Evolutionary conservation across 192 early-diverging fungal species (phyloP).

Genomic region (Phlyctochytrium bullatum): DNA sequence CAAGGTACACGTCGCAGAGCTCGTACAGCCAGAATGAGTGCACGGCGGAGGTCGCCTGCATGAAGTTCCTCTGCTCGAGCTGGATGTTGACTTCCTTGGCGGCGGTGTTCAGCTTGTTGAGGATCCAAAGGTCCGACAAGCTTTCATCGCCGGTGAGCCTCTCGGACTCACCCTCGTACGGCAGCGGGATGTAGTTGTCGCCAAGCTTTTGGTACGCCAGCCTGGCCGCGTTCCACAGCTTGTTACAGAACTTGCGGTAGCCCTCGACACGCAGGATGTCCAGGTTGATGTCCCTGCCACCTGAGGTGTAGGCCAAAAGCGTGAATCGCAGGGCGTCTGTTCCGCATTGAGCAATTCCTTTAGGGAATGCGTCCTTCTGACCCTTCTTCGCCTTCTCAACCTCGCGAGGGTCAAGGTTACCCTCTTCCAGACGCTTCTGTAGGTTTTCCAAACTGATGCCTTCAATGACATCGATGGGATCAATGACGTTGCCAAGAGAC

Average conservation of each 20-base stretch:
- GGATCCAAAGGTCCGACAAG: slow-evolving; percentile 89
- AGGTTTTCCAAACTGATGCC: slow-evolving; percentile 82
- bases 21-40: slow-evolving; percentile 96
- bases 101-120: slow-evolving; percentile 84
- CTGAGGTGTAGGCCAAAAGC: slow-evolving; percentile 48
- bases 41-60: slow-evolving; percentile 81
- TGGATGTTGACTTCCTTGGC: slow-evolving; percentile 72
- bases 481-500: slow-evolving; percentile 94
- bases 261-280: slow-evolving; percentile 96
- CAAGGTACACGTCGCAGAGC: slow-evolving; percentile 95
- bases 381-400: slow-evolving; percentile 81
- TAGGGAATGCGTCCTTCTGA: slow-evolving; percentile 86
- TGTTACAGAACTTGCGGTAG: slow-evolving; percentile 99
- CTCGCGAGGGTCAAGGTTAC: slow-evolving; percentile 91
- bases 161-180: slow-evolving; percentile 14
- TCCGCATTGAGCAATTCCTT: slow-evolving; percentile 97
- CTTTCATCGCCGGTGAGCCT: slow-evolving; percentile 76
- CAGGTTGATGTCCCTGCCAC: slow-evolving; percentile 87
- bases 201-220: slow-evolving; percentile 96
- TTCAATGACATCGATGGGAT: slow-evolving; percentile 95
- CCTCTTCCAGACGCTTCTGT: slow-evolving; percentile 69
- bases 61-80: slow-evolving; percentile 85
- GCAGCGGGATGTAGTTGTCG: slow-evolving; percentile 73
- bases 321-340: slow-evolving; percentile 74
- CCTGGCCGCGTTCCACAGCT: slow-evolving; percentile 97